phyloP scores from a whole-genome alignment of 306 rosid genomes.

The Lotus japonicus region DNA sequence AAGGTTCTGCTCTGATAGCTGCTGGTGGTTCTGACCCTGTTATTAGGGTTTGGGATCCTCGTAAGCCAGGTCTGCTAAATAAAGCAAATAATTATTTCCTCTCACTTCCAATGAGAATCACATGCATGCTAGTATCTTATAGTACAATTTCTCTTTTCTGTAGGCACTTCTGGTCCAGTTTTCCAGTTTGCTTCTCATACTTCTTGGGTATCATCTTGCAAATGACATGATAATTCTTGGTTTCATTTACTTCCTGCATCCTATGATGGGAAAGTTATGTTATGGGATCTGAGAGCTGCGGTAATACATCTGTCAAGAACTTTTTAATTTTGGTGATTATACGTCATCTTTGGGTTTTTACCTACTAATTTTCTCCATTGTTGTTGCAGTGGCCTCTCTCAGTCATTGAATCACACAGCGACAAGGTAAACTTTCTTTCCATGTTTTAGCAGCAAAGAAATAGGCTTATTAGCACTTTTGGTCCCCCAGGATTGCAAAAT shows the following conservation, averaged over 20 bases:
- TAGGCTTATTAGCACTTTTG: no score
- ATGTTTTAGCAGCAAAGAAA: not conserved
- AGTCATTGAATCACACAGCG: slow-evolving; percentile 61
- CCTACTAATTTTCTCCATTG: not conserved
- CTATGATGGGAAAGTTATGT: slow-evolving; percentile 81
- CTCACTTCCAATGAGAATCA: not conserved
- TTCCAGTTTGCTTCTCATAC: slow-evolving; percentile 69
- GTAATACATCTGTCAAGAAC: slow-evolving; percentile 31
- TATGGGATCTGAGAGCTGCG: slow-evolving; percentile 96
- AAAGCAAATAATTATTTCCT: slow-evolving; percentile 9
- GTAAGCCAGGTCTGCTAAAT: slow-evolving; percentile 69
- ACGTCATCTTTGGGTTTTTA: not conserved
- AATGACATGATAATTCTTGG: slow-evolving; percentile 69
- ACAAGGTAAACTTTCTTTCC: slow-evolving; percentile 45
- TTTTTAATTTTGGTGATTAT: not conserved
- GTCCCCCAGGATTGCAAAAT: no score
- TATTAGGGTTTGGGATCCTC: slow-evolving; percentile 96
- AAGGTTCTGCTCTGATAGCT: slow-evolving; percentile 68
- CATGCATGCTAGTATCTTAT: not conserved
- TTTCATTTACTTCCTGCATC: slow-evolving; percentile 86
- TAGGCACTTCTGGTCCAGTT: slow-evolving; percentile 89
- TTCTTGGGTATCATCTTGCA: slow-evolving; percentile 82
- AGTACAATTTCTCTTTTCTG: not conserved
- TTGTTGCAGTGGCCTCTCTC: slow-evolving; percentile 88
- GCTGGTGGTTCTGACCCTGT: slow-evolving; percentile 86